Evolutionary conservation across 208 protist species (phyloP).

Genomic region (Acanthamoeba healyi): DNA sequence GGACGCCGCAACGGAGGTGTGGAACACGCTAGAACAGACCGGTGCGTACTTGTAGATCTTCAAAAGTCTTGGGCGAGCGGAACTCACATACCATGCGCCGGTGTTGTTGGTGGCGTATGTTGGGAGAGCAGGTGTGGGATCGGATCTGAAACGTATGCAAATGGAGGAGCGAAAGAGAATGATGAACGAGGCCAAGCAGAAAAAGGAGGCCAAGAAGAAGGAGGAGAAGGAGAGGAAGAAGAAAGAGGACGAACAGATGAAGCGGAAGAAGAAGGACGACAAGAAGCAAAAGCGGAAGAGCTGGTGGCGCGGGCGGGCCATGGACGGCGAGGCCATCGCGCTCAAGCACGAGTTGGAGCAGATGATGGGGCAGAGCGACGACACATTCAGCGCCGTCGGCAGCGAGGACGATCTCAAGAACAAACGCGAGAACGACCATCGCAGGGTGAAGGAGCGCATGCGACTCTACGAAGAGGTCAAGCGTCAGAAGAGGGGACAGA

Average conservation of each 20-base stretch:
- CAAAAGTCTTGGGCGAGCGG: background rate
- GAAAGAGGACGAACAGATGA: constrained; percentile 19
- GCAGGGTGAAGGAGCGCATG: constrained; percentile 21
- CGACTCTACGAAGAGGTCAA: constrained; percentile 35
- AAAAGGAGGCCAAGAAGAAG: constrained; percentile 54
- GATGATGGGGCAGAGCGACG: background rate
- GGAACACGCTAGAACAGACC: constrained; percentile 16
- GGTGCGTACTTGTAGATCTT: background rate
- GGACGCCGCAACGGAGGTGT: constrained; percentile 5
- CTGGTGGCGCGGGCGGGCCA: constrained; percentile 22
- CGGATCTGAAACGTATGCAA: background rate
- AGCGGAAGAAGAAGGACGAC: constrained; percentile 12
- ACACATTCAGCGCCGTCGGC: background rate
- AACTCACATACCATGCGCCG: background rate
- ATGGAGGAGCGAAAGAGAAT: constrained; percentile 46
- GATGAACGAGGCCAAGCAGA: constrained; percentile 31
- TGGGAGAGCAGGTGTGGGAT: background rate
- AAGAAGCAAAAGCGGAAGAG: constrained; percentile 48
- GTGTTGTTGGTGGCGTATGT: background rate
- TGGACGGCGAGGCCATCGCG: constrained; percentile 41
- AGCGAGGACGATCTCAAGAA: constrained; percentile 11
- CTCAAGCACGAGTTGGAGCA: constrained; percentile 21
- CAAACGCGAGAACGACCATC: constrained; percentile 36
- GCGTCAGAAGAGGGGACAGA: background rate
- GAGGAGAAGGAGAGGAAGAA: constrained; percentile 46